Evolutionary conservation across 495 filamentous ascomycete species (phyloP).

Genomic region (Achaetomiella virescens): DNA sequence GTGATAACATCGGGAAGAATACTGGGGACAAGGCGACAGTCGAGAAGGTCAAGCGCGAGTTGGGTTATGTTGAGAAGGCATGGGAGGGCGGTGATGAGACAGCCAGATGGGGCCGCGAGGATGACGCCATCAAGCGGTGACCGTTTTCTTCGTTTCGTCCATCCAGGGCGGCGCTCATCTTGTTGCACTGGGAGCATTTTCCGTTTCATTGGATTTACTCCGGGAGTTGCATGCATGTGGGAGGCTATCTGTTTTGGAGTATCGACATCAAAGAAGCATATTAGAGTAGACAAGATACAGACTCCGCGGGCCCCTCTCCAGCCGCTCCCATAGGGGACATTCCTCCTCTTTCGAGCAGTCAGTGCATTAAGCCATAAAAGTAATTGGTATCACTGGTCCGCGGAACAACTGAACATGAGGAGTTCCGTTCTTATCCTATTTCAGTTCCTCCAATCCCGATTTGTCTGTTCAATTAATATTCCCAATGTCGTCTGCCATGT

Average conservation of each 20-base stretch:
- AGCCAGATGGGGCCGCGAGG: slow-evolving; percentile 61
- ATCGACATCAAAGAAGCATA: not conserved
- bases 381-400: too few relatives aligned
- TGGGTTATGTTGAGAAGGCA: slow-evolving; percentile 78
- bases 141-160: not conserved
- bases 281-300: not conserved
- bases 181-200: not conserved
- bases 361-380: too few relatives aligned
- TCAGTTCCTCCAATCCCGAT: too few relatives aligned
- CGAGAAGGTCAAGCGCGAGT: slow-evolving; percentile 69
- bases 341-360: too few relatives aligned
- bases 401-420: too few relatives aligned
- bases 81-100: slow-evolving; percentile 84
- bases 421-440: too few relatives aligned
- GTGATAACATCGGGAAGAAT: slow-evolving; percentile 95
- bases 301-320: not conserved
- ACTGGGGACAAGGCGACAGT: slow-evolving; percentile 79
- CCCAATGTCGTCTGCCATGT: too few relatives aligned
- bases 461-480: too few relatives aligned
- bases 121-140: slow-evolving; percentile 18
- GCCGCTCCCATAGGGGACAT: too few relatives aligned
- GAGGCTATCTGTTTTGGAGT: slow-evolving; percentile 8
- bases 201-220: not conserved
- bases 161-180: not conserved
- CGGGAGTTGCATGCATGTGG: not conserved